Base-by-base conservation (phyloP, 768 basidiomycete genomes). In the Russula foetens region DNA sequence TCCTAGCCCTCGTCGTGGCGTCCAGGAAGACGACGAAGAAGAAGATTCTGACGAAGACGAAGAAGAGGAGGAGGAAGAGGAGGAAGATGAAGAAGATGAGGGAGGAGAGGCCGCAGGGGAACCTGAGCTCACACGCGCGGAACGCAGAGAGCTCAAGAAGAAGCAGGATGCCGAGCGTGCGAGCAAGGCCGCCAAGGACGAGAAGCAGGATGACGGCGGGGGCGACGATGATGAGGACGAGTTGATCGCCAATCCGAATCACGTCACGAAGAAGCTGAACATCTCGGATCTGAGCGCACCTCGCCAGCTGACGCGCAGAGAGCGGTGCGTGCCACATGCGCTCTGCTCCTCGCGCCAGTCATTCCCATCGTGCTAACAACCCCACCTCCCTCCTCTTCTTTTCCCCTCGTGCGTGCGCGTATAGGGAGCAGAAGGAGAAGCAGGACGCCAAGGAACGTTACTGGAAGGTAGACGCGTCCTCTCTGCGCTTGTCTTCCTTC, bases 351-450 rank as follows among this genome's bases (percentile, higher is more conserved):
- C 11, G n/a, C n/a, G n/a, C n/a, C n/a, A n/a, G n/a, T n/a, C n/a
- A n/a, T n/a, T n/a, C n/a, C n/a, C n/a, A n/a, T 33, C 31, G 31
- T 33, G 31, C 31, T 33, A 5, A 33, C 31, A 33, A 33, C 9
- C 31, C 31, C 31, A 11, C n/a, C n/a, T n/a, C n/a, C n/a, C n/a
- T n/a, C n/a, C n/a, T n/a, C n/a, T n/a, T n/a, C n/a, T n/a, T n/a
- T n/a, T n/a, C n/a, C n/a, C n/a, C n/a, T n/a, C 14, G 35, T 12
- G 4, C 9, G 11, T 35, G 35, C 9, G n/a, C 21, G 6, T 21
- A 2, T 63, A 94, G 94, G 65, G 95, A 97, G 70, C 86, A 85
- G 69, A 93, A 94, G 70, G 92, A 95, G 73, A 94, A 93, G 76
- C 81, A 88, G 67, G 92, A 93, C 1, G 90, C 92, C 1, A 83